A percentile compares a stretch with the other conserved stretches of the same genome.
Conservation (phyloP, 1,284 basidiomycete species). For the Golubevia sp. region DNA sequence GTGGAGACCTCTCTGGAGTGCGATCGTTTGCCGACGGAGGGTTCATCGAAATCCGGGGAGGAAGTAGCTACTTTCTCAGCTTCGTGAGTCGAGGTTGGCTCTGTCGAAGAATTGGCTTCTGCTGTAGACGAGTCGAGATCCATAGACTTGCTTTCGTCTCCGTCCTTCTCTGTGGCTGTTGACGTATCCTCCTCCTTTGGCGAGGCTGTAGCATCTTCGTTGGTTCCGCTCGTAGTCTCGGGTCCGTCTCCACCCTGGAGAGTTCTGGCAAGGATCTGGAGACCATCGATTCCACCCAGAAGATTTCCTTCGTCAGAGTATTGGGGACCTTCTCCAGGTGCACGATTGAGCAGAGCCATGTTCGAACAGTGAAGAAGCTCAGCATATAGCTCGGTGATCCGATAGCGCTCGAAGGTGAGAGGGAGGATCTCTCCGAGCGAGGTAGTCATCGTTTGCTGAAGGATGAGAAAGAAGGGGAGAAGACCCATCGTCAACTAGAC, state of each 20-base stretch:
- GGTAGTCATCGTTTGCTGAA: slow-evolving; percentile 22
- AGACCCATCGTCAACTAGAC: background rate
- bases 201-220: background rate
- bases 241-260: slow-evolving; percentile 29
- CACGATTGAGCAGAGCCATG: slow-evolving; percentile 91
- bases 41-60: background rate
- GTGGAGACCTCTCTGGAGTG: background rate
- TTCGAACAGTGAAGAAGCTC: slow-evolving; percentile 97
- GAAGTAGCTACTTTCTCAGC: background rate
- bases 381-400: slow-evolving; percentile 96
- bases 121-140: background rate
- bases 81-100: background rate
- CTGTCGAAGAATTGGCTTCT: background rate
- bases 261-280: slow-evolving; percentile 50
- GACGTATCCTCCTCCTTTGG: background rate
- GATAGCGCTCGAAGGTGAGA: slow-evolving; percentile 90
- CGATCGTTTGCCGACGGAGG: background rate
- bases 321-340: slow-evolving; percentile 43
- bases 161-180: background rate
- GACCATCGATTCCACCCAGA: slow-evolving; percentile 54
- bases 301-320: slow-evolving; percentile 50
- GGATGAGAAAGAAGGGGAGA: background rate
- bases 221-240: background rate
- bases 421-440: slow-evolving; percentile 68
- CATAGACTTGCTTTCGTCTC: background rate